Base-by-base conservation (phyloP, 129 eudicot genomes). In the Flaveria linearis region DNA sequence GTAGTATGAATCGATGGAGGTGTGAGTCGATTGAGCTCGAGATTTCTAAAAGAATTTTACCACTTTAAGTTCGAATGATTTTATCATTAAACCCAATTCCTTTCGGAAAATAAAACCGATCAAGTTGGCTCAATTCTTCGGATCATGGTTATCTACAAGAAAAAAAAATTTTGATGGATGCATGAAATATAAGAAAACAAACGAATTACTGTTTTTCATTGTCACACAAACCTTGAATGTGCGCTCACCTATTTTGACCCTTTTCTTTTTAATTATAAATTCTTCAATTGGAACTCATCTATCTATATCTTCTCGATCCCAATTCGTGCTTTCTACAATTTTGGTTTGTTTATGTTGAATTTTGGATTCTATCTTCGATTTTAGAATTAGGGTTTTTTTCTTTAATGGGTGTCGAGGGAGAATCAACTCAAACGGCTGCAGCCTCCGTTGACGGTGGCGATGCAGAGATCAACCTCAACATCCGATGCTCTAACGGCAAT, bases 401-500 rank as follows among this genome's bases (percentile, higher is more conserved):
- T 55, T 9, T 30, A 69, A 88, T 88, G 93, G 93, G 88, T 36
- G 88, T 73, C 13, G 90, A 88, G 61, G 88, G 88, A 43, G 93
- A 88, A 71, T 81, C 93, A 72, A 83, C 88, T 77, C 87, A 87
- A 71, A 69, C 92, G 30, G 76, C 71, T n/a, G 58, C 58, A 9
- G 23, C 58, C 58, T n/a, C 58, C 52, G 76, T 39, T 43, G 90
- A 74, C 36, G 81, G 74, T 46, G 83, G 78, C 42, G 86, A 71
- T 51, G 82, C 76, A 20, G 83, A 75, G 69, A 90, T 84, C 60
- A 50, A 80, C 50, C 80, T 91, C 74, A 91, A 87, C 75, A 81
- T 92, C 47, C 88, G 96, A 30, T 89, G 96, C 82, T 89, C 97
- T 0, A 92, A 87, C 83, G 97, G 96, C 79, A 75, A 89, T 6